Conservation (phyloP, 2,329 filamentous ascomycete genomes). For the Sarocladium kiliense region DNA sequence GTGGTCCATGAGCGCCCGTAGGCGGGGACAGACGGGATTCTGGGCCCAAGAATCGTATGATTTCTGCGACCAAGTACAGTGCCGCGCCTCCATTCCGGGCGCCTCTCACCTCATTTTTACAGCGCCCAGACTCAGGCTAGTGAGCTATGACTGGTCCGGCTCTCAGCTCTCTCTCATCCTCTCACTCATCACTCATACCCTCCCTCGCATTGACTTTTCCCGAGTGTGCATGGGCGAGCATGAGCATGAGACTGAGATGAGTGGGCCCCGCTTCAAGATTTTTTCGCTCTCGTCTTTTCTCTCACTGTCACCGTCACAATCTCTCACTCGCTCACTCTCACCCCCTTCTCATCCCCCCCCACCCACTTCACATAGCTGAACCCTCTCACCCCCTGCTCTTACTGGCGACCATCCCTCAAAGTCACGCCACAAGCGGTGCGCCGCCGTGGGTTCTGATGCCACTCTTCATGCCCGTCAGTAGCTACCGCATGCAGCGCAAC, state of each 20-base stretch:
- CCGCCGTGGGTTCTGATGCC: conserved; percentile 6
- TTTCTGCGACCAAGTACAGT: not conserved
- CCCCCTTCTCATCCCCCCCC: not conserved
- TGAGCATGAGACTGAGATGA: conserved; percentile 6
- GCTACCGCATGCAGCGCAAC: not conserved
- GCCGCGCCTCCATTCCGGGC: not conserved
- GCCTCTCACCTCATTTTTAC: conserved; percentile 8
- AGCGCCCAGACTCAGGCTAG: not conserved
- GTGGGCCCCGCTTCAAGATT: not conserved
- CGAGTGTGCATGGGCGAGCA: not conserved
- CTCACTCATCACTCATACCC: conserved; percentile 8
- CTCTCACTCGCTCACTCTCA: not conserved
- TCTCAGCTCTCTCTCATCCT: conserved; percentile 1
- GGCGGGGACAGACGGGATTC: not conserved
- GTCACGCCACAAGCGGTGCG: conserved; percentile 2
- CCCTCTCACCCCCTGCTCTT: not conserved
- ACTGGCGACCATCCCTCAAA: not conserved
- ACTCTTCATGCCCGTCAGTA: conserved; percentile 5
- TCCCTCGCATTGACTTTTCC: not conserved
- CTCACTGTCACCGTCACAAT: not conserved
- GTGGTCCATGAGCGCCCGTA: not conserved
- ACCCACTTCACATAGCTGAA: not conserved
- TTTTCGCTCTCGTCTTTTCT: not conserved
- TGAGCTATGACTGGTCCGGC: not conserved
- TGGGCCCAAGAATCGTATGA: conserved; percentile 1